These are phyloP conservation scores for Trametes elegans DNA, from an alignment of 768 basidiomycete species.

Conservation along the genomic window DNA sequence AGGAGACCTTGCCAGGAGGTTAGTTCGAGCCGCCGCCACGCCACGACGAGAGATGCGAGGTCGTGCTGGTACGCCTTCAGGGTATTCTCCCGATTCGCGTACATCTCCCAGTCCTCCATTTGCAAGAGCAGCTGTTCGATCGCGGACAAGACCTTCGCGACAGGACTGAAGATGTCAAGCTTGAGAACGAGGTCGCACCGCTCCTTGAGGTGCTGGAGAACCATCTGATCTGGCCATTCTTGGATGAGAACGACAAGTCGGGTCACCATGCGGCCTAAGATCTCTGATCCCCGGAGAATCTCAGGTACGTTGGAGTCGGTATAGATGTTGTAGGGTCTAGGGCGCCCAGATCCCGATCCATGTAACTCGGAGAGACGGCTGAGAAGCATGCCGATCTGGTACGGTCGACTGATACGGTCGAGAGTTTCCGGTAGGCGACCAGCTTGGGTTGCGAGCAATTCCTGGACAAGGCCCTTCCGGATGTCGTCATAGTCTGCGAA, in stretches of 20 bases:
- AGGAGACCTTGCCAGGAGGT: slow-evolving; percentile 83
- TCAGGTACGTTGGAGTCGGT: slow-evolving; percentile 72
- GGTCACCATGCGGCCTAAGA: slow-evolving; percentile 48
- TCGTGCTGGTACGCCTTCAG: slow-evolving; percentile 64
- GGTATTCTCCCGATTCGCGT: slow-evolving; percentile 88
- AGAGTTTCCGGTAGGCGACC: slow-evolving; percentile 29
- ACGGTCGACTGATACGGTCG: slow-evolving; percentile 49
- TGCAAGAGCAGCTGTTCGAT: slow-evolving; percentile 84
- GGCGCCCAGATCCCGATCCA: slow-evolving; percentile 18
- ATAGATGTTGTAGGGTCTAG: slow-evolving; percentile 70
- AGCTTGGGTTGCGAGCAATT: slow-evolving; percentile 12
- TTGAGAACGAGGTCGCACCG: slow-evolving; percentile 66
- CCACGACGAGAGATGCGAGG: slow-evolving; percentile 72
- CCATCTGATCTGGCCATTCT: slow-evolving; percentile 98
- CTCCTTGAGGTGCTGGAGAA: slow-evolving; percentile 77
- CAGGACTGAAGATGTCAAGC: slow-evolving; percentile 62
- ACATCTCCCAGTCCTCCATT: slow-evolving; percentile 95
- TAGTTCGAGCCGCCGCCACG: slow-evolving; percentile 89
- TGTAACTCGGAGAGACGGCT: slow-evolving; percentile 36
- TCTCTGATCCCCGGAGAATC: slow-evolving; percentile 53
- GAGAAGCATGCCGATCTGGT: slow-evolving; percentile 48
- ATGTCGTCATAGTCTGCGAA: slow-evolving; percentile 12
- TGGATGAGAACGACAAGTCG: slow-evolving; percentile 57
- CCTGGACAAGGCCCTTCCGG: slow-evolving; percentile 1
- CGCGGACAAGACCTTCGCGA: slow-evolving; percentile 79